Evolutionary conservation across 2,329 filamentous ascomycete genomes (phyloP).

Genomic region (Colletotrichum abscissum): DNA sequence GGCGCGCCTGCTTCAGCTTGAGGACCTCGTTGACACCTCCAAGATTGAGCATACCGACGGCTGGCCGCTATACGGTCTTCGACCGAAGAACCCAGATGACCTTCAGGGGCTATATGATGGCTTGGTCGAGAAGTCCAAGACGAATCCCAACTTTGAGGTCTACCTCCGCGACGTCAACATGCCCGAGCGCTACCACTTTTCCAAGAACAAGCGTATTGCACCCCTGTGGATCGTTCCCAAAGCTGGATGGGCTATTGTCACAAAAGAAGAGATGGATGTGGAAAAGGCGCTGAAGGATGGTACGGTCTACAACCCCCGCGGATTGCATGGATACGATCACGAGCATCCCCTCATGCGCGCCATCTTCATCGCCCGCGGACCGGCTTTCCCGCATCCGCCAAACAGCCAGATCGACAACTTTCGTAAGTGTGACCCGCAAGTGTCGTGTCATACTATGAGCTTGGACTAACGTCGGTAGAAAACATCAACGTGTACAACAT

Average conservation of each 20-base stretch:
- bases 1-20: constrained; percentile 84
- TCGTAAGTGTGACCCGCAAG: constrained; percentile 68
- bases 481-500: constrained; percentile 97
- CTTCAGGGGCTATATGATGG: constrained; percentile 75
- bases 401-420: constrained; percentile 85
- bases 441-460: not conserved
- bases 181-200: constrained; percentile 93
- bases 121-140: constrained; percentile 65
- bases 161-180: constrained; percentile 89
- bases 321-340: constrained; percentile 95
- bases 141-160: constrained; percentile 81
- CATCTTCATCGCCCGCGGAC: constrained; percentile 92
- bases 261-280: constrained; percentile 81
- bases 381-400: constrained; percentile 87
- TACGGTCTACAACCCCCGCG: constrained; percentile 79
- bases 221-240: constrained; percentile 95
- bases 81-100: constrained; percentile 77
- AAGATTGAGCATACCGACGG: constrained; percentile 89
- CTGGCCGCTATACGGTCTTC: constrained; percentile 91
- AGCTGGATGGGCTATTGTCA: constrained; percentile 91
- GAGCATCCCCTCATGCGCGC: constrained; percentile 95
- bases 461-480: constrained; percentile 64
- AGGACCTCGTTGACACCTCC: constrained; percentile 83
- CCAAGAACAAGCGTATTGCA: constrained; percentile 87
- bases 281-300: constrained; percentile 72